Base-by-base conservation (phyloP, 2,329 filamentous ascomycete genomes). In the Penicillium sp. region DNA sequence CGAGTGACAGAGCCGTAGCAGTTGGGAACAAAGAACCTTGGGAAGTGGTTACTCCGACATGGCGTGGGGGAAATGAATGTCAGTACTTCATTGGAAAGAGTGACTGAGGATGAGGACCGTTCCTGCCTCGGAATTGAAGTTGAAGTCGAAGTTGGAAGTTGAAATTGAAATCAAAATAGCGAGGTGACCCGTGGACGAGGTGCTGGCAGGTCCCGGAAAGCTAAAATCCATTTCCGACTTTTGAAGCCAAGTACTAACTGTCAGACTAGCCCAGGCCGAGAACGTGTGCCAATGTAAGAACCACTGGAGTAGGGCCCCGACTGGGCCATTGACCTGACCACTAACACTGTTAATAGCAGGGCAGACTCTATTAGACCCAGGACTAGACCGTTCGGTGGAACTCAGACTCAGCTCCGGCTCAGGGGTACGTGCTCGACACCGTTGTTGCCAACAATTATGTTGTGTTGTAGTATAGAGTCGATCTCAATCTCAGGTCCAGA, bases 331-430 rank as follows among this genome's bases (percentile, higher is more conserved):
- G 32, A 13, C 2, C 10, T 13, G 11, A 39, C 29, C 55, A 54
- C 61, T 61, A 61, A 43, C 32, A 52, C 56, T 53, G 30, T 43
- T 53, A 52, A 41, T 11, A 57, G 47, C 45, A 51, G 44, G 27
- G 27, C 30, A 18, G 18, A n/a, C 9, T 19, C 36, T 29, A 18
- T 47, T 49, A 45, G 27, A 32, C 46, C 40, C 18, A 44, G 61
- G 55, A 62, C 62, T 64, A 64, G 62, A 63, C 55, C 61, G 61
- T 59, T 63, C 61, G 55, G 57, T 64, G 61, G 59, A 58, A 55
- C 39, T 60, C 13, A 32, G 10, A 16, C 7, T 34, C 32, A 36
- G 14, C 18, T 39, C 34, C 34, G 35, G 46, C 13, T 48, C 46
- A 48, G 46, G 46, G 46, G 45, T 23, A 9, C 16, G 19, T 34